These are phyloP conservation scores for Backusella mclennaniae DNA, from an alignment of 192 early-diverging fungal genomes.

Conservation along the genomic window DNA sequence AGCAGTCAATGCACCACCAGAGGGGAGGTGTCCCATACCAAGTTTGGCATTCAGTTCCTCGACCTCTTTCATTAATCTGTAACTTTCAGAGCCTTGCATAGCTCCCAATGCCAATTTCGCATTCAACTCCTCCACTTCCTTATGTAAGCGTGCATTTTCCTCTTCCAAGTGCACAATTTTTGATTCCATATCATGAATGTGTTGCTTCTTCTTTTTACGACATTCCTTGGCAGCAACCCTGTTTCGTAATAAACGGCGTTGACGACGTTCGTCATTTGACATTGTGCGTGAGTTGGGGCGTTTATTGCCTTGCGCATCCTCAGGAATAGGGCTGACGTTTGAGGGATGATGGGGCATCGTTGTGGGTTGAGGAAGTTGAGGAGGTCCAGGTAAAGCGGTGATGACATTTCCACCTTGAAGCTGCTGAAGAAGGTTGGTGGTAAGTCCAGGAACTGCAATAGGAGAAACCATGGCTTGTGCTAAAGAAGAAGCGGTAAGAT, in stretches of 20 bases:
- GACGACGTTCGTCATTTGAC: constrained; percentile 72
- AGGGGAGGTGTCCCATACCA: constrained; percentile 40
- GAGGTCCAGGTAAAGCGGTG: constrained; percentile 33
- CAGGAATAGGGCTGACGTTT: constrained; percentile 4
- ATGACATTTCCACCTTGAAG: constrained; percentile 34
- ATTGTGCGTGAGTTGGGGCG: constrained; percentile 33
- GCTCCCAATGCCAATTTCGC: constrained; percentile 61
- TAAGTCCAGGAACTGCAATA: constrained; percentile 26
- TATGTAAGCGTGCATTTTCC: constrained; percentile 60
- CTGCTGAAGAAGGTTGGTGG: constrained; percentile 25
- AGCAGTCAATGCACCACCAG: constrained; percentile 20
- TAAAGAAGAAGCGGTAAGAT: constrained; percentile 33
- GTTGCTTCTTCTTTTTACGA: constrained; percentile 82
- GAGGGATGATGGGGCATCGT: constrained; percentile 1
- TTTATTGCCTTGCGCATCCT: constrained; percentile 12
- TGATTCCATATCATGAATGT: constrained; percentile 68
- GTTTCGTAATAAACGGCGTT: constrained; percentile 73
- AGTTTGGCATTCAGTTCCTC: constrained; percentile 71
- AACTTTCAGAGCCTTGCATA: constrained; percentile 56
- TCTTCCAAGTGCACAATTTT: constrained; percentile 59
- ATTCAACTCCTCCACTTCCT: constrained; percentile 68
- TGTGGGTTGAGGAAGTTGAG: constrained; percentile 9
- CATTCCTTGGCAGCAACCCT: constrained; percentile 82
- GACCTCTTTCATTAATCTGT: constrained; percentile 60
- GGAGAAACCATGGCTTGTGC: constrained; percentile 39